These are phyloP conservation scores for Corynascus novoguineensis DNA, from an alignment of 495 filamentous ascomycete genomes.

Conservation along the genomic window DNA sequence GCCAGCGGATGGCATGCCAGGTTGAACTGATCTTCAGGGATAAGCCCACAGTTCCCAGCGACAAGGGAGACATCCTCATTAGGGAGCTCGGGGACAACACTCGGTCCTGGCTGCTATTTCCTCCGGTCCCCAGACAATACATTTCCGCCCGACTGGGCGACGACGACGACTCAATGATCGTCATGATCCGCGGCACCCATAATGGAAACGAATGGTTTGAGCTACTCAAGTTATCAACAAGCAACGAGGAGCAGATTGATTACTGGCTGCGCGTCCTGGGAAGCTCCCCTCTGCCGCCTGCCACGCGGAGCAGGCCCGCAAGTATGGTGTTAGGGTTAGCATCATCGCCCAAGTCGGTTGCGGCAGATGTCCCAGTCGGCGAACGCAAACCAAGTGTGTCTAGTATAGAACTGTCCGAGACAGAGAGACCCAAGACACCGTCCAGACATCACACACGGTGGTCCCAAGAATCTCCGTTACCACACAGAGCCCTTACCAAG, in stretches of 20 bases:
- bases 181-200: constrained; percentile 73
- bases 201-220: constrained; percentile 72
- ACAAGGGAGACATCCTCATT: constrained; percentile 76
- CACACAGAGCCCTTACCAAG: constrained; percentile 29
- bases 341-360: constrained; percentile 48
- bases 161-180: constrained; percentile 59
- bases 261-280: constrained; percentile 90
- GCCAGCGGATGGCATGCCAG: constrained; percentile 79
- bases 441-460: constrained; percentile 21
- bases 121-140: constrained; percentile 61
- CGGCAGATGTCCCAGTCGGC: constrained; percentile 68
- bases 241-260: constrained; percentile 64
- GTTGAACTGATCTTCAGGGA: constrained; percentile 87
- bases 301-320: constrained; percentile 33
- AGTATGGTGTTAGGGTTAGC: constrained; percentile 27
- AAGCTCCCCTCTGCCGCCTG: constrained; percentile 66
- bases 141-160: constrained; percentile 81
- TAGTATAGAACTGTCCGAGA: background rate
- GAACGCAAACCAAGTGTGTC: constrained; percentile 45
- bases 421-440: constrained; percentile 25
- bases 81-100: constrained; percentile 73
- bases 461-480: constrained; percentile 16
- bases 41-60: constrained; percentile 48
- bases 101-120: constrained; percentile 81
- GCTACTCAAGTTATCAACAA: constrained; percentile 62